Evolutionary conservation across 129 eudicot species (phyloP), one percentile per base, ranked within the genome.

Genomic region (Oenanthe sinensis): DNA sequence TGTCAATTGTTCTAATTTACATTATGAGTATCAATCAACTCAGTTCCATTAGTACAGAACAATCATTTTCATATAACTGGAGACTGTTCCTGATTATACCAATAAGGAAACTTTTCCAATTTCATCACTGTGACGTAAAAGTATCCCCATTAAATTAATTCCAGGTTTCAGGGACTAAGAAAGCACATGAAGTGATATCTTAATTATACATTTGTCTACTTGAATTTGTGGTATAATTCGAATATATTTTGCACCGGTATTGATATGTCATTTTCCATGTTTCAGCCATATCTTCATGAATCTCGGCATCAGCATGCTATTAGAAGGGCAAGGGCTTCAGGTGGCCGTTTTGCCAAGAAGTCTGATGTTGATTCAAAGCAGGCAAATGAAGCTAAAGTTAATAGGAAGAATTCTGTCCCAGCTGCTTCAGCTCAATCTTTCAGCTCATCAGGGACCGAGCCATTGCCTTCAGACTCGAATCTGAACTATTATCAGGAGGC

Each of bases 221-320:
- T 65, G 6, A 28, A 5, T 65, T 26, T 24, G 40, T 65, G 71
- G 40, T 65, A 58, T 19, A 65, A 30, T 13, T 67, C 30, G 72
- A 13, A 30, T 8, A 1, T 67, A 67, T 67, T 8, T 67, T 60
- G 33, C 24, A n/a, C 13, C 33, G 33, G 14, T 30, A 30, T 14
- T 67, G 58, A 40, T 20, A 1, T 74, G 39, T 17, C 47, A 6
- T 39, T 58, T 71, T 58, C 12, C 46, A 26, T 20, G 30, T n/a
- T 77, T 52, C 89, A 90, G 98, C 98, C 98, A 24, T 93, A 93
- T 87, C 98, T 93, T 75, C 98, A 93, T 43, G 98, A 93, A 78
- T 93, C 98, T 44, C 86, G 98, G 50, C 98, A 93, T 75, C 98
- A 93, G 83, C 98, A 93, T 55, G 98, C 98, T 3, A 77, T 93